Conservation (phyloP, 441 rosid species). For the Adansonia madagascariensis region DNA sequence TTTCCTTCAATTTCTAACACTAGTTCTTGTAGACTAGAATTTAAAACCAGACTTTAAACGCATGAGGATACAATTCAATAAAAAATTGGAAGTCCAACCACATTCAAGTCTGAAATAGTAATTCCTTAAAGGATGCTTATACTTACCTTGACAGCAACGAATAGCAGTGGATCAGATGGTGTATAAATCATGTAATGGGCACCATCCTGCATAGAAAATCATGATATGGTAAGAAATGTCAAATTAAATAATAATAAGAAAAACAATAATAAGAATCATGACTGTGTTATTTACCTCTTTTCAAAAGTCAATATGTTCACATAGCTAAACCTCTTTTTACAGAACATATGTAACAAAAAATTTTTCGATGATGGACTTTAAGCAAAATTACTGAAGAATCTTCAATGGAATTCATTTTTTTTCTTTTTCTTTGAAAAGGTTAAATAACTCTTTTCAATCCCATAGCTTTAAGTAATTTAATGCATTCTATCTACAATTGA, state of each 20-base stretch:
- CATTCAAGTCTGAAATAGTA: neutral
- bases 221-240: neutral
- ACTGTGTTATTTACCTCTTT: neutral
- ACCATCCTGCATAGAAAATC: slow-evolving; percentile 68
- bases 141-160: slow-evolving; percentile 83
- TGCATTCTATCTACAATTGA: neutral
- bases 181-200: slow-evolving; percentile 93
- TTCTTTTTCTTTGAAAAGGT: neutral
- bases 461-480: neutral
- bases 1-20: too few species aligned
- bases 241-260: neutral
- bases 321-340: neutral
- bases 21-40: neutral
- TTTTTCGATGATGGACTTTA: neutral
- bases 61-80: slow-evolving; percentile 4
- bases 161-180: slow-evolving; percentile 91
- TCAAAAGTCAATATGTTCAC: neutral
- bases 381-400: neutral
- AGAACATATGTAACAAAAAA: neutral
- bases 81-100: neutral
- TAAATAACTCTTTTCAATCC: neutral
- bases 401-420: neutral
- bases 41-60: neutral
- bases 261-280: neutral
- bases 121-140: slow-evolving; percentile 1